These are phyloP conservation scores for Ambrosiella beaveri DNA, from an alignment of 2,329 filamentous ascomycete species.

Conservation along the genomic window DNA sequence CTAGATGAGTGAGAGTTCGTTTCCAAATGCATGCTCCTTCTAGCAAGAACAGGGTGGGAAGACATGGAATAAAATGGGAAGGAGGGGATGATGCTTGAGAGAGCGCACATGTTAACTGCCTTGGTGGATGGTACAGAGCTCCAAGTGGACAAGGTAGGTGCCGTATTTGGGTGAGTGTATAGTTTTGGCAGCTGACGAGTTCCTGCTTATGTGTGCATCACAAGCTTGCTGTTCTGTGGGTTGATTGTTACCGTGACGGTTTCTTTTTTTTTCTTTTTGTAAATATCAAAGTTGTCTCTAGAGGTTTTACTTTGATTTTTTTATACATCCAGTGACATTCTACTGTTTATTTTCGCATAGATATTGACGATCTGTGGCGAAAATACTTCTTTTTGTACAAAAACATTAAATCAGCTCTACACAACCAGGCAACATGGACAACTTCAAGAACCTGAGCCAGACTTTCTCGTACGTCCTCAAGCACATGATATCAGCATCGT, in stretches of 20 bases:
- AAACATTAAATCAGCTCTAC: background rate
- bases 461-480: constrained; percentile 13
- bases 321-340: background rate
- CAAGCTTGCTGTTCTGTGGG: background rate
- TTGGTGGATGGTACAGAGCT: background rate
- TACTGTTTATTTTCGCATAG: background rate
- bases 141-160: background rate
- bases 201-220: background rate
- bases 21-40: background rate
- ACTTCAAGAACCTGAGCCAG: constrained; percentile 13
- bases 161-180: background rate
- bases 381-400: background rate
- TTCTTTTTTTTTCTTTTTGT: background rate
- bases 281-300: background rate
- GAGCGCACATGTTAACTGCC: background rate
- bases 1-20: too few species aligned
- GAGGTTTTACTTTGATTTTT: background rate
- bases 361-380: background rate
- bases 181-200: background rate
- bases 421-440: constrained; percentile 7
- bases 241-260: background rate
- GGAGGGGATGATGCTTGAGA: background rate
- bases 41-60: background rate
- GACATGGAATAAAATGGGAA: background rate
- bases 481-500: background rate